Base-by-base conservation (phyloP, 176 grass and related monocot genomes). In the Raddia guianensis region DNA sequence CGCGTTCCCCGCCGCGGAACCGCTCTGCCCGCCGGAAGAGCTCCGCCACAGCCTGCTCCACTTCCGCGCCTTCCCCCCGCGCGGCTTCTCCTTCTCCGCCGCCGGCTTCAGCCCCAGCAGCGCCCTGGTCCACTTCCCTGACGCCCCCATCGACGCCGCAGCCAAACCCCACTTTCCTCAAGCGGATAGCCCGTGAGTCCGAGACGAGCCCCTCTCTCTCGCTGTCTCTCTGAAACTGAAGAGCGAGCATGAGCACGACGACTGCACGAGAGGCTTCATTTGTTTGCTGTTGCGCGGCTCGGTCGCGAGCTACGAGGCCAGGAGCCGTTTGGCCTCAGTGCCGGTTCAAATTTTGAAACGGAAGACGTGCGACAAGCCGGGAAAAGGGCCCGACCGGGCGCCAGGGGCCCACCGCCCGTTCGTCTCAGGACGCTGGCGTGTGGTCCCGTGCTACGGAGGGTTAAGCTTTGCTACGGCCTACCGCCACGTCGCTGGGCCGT, bases 101-200 rank as follows among this genome's bases (percentile, higher is more conserved):
- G 82, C 78, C 48, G 91, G 74, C 69, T 68, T 87, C 27, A 90
- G 53, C 12, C 90, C 87, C 43, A 95, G 86, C 21, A 95, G 82
- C 79, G 90, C 85, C 80, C 84, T 91, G 50, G 92, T 90, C 93
- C 93, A 95, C 85, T 95, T 95, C 61, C 85, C 87, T 33, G 93
- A 95, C 68, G 79, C 79, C 35, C 87, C 90, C 93, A 95, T 95
- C 27, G 82, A 40, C 15, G 51, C 46, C 12, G 60, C 53, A 27
- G 2, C 51, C 21, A 60, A 70, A 42, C 13, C 8, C 63, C 32
- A 20, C 35, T 53, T 21, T 14, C 16, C 63, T 37, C 60, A 27
- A 27, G 27, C 27, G 27, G 27, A 27, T 27, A 27, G 27, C 27
- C 27, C n/a, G n/a, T n/a, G n/a, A n/a, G n/a, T n/a, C n/a, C 27